Base-by-base conservation (phyloP, 176 grass and related monocot species). In the Aechmea fasciata region DNA sequence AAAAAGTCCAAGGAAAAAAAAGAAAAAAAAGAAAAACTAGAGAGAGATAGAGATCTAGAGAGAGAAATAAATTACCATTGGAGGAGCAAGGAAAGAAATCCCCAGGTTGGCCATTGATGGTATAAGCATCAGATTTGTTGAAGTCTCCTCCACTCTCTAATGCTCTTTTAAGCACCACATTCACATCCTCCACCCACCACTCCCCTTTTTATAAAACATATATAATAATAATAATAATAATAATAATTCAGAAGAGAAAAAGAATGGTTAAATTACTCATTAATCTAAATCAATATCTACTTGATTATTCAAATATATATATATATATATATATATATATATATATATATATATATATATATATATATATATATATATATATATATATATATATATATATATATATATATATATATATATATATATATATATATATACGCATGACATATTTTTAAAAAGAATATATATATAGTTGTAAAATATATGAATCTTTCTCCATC, bases 21-120 rank as follows among this genome's bases (percentile, higher is more conserved):
- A 41, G 7, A 41, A 41, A 41, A 41, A 7, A 8, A 41, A 41
- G 7, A 41, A 7, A 41, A 17, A 9, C 19, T 59, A 1, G 2
- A 59, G 5, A 6, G n/a, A 57, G 51, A 47, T 4, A 15, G 12
- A 68, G 29, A 48, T 23, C 22, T 23, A 23, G 25, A 11, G 12
- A 49, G 9, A 41, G 5, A 33, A 41, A 41, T 41, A 7, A 41
- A 71, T 23, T 23, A 23, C 69, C 69, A 29, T 50, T 20, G 4
- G 51, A 57, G 8, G 69, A 71, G 51, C 69, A 71, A 57, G 69
- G 69, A 25, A 53, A 71, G 25, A 57, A 11, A 29, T 57, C 69
- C 1, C 69, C 69, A 8, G 69, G 69, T 71, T 57, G 69, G 3
- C 69, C 69, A 71, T 71, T 71, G 11, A 71, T 71, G 24, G 52